Percentiles rank a stretch among this genome's conserved stretches.
Evolutionary conservation across 208 protist genomes (phyloP).

Genomic region (Lotmaria passim): DNA sequence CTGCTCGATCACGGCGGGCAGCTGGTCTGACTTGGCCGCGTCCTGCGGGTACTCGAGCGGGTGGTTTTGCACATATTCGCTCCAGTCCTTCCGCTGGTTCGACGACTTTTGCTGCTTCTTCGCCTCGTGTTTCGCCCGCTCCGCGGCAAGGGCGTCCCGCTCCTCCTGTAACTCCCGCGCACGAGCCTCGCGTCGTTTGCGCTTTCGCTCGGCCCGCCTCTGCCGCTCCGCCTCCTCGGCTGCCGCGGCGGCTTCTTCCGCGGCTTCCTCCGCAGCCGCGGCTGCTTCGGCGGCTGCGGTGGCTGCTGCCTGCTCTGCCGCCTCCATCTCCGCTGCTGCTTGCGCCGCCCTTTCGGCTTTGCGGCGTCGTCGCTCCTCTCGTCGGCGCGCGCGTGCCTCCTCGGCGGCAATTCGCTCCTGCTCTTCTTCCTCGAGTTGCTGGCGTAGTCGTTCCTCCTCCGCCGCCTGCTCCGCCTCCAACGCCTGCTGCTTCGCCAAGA

Average conservation of each 20-base stretch:
- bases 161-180: constrained; percentile 69
- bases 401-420: constrained; percentile 38
- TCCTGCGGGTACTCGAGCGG: constrained; percentile 63
- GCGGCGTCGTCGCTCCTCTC: constrained; percentile 43
- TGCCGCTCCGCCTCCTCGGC: constrained; percentile 51
- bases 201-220: constrained; percentile 47
- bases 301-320: constrained; percentile 35
- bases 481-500: constrained; percentile 41
- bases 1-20: constrained; percentile 58
- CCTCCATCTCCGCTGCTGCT: constrained; percentile 35
- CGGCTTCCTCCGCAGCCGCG: constrained; percentile 48
- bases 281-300: constrained; percentile 24
- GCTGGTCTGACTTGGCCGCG: neutral
- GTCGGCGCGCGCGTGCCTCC: constrained; percentile 42
- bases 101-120: constrained; percentile 37
- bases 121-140: constrained; percentile 40
- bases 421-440: constrained; percentile 53
- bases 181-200: constrained; percentile 58
- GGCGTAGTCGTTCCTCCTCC: constrained; percentile 37
- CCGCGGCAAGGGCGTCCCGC: constrained; percentile 59
- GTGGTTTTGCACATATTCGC: constrained; percentile 75
- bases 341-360: constrained; percentile 40
- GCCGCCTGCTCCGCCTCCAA: constrained; percentile 43
- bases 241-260: constrained; percentile 37
- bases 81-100: constrained; percentile 77